Base-by-base conservation (phyloP, 345 rosid species). In the Erucastrum elatum region DNA sequence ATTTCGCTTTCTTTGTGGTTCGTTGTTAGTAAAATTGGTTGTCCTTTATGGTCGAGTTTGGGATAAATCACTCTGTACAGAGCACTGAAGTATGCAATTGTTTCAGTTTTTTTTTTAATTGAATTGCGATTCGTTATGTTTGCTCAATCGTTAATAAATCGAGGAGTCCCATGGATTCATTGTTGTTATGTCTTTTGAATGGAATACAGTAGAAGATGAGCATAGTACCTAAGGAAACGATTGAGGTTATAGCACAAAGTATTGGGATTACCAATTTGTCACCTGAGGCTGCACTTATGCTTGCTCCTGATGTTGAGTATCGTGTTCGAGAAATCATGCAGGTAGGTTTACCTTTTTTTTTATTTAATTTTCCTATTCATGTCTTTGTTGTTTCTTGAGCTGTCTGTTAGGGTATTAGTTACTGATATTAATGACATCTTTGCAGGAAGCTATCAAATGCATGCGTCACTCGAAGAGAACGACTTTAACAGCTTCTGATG, bases 391-490 rank as follows among this genome's bases (percentile, higher is more conserved):
- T 74, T 4, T 53, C 71, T 55, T 51, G 53, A 46, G 56, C 31
- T 81, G 37, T 25, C 5, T 73, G 8, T 79, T 68, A 9, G 6
- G 4, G 17, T 37, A 64, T 21, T 65, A 61, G 30, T 6, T 5
- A 1, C 15, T 55, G 55, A 75, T 33, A 4, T 41, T 55, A 8
- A 33, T 17, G 27, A 13, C 21, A 74, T 62, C 31, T 64, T 33
- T 58, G n/a, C 84, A 91, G 92, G 97, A 94, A 83, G 94, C 99
- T 34, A 85, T 91, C 70, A 95, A 95, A 82, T 93, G 94, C 74
- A 95, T 95, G 99, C 94, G 93, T 49, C 99, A 95, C 76, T 93
- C 99, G 1, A 90, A 84, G 86, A 87, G 98, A 76, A 88, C 94
- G 2, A 87, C 75, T 62, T 79, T 93, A 81, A 89, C 96, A 2